Conservation (phyloP, 1,284 basidiomycete species). For the Pterula multifida region DNA sequence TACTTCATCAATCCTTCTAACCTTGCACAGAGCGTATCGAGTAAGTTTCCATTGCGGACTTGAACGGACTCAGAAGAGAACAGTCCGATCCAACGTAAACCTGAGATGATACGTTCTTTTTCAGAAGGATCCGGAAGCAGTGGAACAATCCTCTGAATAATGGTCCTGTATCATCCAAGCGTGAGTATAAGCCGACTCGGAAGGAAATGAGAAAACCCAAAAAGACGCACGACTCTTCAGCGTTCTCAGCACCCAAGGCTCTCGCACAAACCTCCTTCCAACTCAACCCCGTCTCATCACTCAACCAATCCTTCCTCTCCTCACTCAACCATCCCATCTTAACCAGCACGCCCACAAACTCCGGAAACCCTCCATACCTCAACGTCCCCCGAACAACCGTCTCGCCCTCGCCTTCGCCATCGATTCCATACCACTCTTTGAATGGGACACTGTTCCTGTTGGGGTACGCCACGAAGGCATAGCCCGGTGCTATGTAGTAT, state of each 20-base stretch:
- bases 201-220: background rate
- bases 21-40: conserved; percentile 78
- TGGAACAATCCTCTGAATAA: conserved; percentile 59
- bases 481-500: conserved; percentile 93
- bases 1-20: conserved; percentile 67
- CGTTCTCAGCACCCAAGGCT: conserved; percentile 68
- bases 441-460: conserved; percentile 94
- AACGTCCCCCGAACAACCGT: conserved; percentile 90
- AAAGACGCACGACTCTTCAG: conserved; percentile 6
- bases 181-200: conserved; percentile 7
- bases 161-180: conserved; percentile 39
- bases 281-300: conserved; percentile 46
- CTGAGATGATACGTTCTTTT: conserved; percentile 70
- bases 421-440: conserved; percentile 80
- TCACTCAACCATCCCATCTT: conserved; percentile 84
- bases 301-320: conserved; percentile 68
- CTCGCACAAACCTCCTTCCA: conserved; percentile 81
- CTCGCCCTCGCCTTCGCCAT: conserved; percentile 62
- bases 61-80: conserved; percentile 65
- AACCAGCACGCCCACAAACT: conserved; percentile 86
- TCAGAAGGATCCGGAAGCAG: conserved; percentile 55
- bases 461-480: conserved; percentile 94
- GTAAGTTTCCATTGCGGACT: conserved; percentile 67
- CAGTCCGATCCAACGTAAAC: conserved; percentile 88
- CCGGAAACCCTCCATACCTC: conserved; percentile 97